Conservation (phyloP, 306 rosid genomes). For the Acacia confusa region DNA sequence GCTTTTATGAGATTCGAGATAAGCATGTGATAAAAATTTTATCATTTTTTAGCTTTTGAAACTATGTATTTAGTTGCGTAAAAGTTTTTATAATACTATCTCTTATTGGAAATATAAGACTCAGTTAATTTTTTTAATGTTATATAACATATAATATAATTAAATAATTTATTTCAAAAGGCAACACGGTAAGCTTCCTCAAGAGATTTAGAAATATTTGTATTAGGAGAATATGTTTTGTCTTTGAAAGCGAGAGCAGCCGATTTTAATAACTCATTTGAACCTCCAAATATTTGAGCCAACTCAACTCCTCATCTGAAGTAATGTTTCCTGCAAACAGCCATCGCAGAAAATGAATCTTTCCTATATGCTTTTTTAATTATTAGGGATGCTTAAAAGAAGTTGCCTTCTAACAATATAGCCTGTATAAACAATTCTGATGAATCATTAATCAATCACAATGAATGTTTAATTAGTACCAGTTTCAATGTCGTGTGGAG, state of each 20-base stretch:
- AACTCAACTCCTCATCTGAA: slow-evolving; percentile 29
- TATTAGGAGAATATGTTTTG: background rate
- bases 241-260: slow-evolving; percentile 44
- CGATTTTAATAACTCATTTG: slow-evolving; percentile 50
- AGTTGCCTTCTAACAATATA: background rate
- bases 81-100: background rate
- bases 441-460: background rate
- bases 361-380: background rate
- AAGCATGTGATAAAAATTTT: too few species aligned
- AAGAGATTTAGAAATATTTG: background rate
- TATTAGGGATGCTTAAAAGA: background rate
- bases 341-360: background rate
- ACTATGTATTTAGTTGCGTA: background rate
- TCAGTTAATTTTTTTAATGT: too few species aligned
- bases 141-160: too few species aligned
- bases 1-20: too few species aligned
- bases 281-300: slow-evolving; percentile 47
- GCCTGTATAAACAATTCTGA: background rate
- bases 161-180: background rate
- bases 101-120: too few species aligned
- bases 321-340: slow-evolving; percentile 32
- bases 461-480: slow-evolving; percentile 12
- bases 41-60: too few species aligned
- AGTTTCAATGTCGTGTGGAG: slow-evolving; percentile 28
- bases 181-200: slow-evolving; percentile 52